Conservation (phyloP, 257 asterid species). For the Nicotiana tabacum region DNA sequence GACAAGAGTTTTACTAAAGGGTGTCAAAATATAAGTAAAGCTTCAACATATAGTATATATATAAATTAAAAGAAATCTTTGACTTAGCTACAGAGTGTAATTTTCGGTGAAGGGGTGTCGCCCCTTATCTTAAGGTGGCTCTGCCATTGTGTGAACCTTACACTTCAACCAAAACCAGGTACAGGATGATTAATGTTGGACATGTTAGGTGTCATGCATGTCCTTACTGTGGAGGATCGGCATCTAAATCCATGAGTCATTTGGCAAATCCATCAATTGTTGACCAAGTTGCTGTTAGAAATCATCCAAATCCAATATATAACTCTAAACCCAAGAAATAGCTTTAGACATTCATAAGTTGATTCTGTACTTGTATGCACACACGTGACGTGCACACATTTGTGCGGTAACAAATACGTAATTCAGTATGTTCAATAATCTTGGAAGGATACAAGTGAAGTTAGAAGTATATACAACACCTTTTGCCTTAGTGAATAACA, state of each 20-base stretch:
- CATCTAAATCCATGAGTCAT: neutral
- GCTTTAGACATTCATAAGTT: neutral
- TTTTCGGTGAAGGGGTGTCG: too few species aligned
- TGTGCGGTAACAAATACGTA: neutral
- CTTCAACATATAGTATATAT: too few species aligned
- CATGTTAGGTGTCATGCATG: slow-evolving; percentile 5
- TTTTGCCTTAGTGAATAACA: slow-evolving; percentile 80
- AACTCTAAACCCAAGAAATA: neutral
- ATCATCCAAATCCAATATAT: neutral
- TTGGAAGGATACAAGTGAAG: neutral
- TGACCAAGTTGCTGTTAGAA: neutral
- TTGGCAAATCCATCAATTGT: neutral
- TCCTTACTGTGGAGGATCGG: neutral
- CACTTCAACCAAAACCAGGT: neutral
- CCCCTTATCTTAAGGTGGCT: too few species aligned
- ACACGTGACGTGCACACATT: neutral
- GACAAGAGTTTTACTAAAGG: too few species aligned
- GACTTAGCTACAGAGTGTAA: too few species aligned
- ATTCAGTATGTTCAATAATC: neutral
- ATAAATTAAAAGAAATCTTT: too few species aligned
- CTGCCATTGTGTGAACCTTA: neutral
- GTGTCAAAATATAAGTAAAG: too few species aligned
- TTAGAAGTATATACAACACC: slow-evolving; percentile 29
- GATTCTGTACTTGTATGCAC: neutral
- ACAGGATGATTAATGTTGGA: neutral